Conservation (phyloP, 2,329 filamentous ascomycete genomes). For the Hypocrella siamensis region DNA sequence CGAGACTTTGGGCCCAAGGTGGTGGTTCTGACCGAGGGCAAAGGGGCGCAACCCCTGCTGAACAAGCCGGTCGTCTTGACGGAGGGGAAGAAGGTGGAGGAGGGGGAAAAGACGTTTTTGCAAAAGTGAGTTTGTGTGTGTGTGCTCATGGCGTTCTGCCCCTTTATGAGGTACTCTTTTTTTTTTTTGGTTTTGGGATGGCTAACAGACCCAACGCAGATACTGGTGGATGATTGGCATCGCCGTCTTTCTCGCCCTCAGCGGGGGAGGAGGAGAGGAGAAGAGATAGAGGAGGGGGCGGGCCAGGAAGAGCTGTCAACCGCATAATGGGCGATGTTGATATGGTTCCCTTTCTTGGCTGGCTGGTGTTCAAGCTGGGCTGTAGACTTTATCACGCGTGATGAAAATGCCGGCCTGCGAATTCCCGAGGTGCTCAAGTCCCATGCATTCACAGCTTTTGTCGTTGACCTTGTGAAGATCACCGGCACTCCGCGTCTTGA, state of each 20-base stretch:
- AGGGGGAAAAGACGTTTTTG: slow-evolving; percentile 46
- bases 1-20: slow-evolving; percentile 49
- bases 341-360: too few relatives aligned
- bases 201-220: slow-evolving; percentile 19
- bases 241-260: slow-evolving; percentile 34
- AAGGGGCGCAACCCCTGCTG: slow-evolving; percentile 40
- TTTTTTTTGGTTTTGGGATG: too few relatives aligned
- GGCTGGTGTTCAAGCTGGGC: too few relatives aligned
- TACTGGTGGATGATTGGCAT: slow-evolving; percentile 52
- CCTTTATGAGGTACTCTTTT: too few relatives aligned
- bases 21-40: slow-evolving; percentile 27
- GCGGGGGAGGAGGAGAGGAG: slow-evolving; percentile 31
- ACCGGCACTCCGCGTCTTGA: too few relatives aligned
- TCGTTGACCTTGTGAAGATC: too few relatives aligned
- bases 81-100: slow-evolving; percentile 40
- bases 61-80: slow-evolving; percentile 49
- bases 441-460: too few relatives aligned
- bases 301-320: too few relatives aligned
- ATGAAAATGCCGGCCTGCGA: too few relatives aligned
- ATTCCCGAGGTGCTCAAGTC: too few relatives aligned
- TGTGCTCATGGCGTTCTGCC: background rate
- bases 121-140: slow-evolving; percentile 39
- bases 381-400: too few relatives aligned
- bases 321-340: too few relatives aligned
- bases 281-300: slow-evolving; percentile 32